These are phyloP conservation scores for Combretum micranthum DNA, from an alignment of 345 rosid species.

Conservation along the genomic window DNA sequence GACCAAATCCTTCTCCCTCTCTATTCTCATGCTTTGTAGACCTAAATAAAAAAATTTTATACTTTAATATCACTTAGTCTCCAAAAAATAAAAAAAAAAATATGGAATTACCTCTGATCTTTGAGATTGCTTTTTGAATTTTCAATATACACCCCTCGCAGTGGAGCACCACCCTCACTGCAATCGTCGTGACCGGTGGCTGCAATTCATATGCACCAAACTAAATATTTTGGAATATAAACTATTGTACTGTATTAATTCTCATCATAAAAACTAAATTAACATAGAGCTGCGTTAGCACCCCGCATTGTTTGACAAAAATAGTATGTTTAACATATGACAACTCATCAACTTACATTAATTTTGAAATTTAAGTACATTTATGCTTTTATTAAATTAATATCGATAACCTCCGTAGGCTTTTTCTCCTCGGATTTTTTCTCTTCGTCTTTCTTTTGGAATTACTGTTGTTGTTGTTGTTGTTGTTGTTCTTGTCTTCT, in stretches of 20 bases:
- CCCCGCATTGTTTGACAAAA: too few relatives aligned
- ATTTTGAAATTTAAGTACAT: too few relatives aligned
- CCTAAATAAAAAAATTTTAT: constrained; percentile 14
- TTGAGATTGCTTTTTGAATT: constrained; percentile 24
- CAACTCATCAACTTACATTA: background rate
- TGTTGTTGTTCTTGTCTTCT: background rate
- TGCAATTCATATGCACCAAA: constrained; percentile 1
- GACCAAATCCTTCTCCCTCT: constrained; percentile 33
- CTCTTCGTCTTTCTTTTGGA: constrained; percentile 6
- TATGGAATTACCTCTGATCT: constrained; percentile 20
- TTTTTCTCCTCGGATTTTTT: background rate
- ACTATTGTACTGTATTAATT: too few relatives aligned
- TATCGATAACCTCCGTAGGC: constrained; percentile 13
- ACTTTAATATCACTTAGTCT: background rate
- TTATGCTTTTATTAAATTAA: background rate
- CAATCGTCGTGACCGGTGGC: constrained; percentile 33
- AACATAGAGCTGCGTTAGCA: too few relatives aligned
- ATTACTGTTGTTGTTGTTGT: constrained; percentile 13
- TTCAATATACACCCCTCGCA: constrained; percentile 35
- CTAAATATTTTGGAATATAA: background rate
- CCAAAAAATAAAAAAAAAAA: background rate
- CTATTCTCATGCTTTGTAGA: constrained; percentile 19
- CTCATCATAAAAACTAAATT: too few relatives aligned
- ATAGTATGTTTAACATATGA: too few relatives aligned
- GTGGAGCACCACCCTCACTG: constrained; percentile 32